Percentiles rank a stretch among this genome's conserved stretches.
phyloP scores from a whole-genome alignment of 805 yeast species.

The Kodamaea laetipori region DNA sequence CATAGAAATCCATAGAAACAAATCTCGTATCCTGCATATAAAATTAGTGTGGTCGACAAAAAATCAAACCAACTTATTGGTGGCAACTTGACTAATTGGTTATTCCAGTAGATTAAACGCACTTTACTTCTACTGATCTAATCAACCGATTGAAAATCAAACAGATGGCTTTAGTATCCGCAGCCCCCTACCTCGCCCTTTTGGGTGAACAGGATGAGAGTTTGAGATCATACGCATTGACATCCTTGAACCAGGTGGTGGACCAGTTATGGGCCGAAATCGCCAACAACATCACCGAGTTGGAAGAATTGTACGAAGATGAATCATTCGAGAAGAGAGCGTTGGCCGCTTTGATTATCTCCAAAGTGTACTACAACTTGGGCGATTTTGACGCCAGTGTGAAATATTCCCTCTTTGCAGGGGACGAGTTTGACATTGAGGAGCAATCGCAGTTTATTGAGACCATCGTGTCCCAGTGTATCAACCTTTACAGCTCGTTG shows the following conservation, averaged over 20 bases:
- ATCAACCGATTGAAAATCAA: background rate
- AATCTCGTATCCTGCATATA: background rate
- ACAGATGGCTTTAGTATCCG: conserved; percentile 68
- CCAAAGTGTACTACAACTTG: conserved; percentile 86
- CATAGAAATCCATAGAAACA: no score
- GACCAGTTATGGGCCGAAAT: conserved; percentile 97
- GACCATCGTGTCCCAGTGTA: conserved; percentile 91
- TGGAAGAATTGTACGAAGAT: conserved; percentile 92
- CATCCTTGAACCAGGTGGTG: conserved; percentile 76
- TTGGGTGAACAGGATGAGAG: conserved; percentile 77
- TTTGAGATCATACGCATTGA: conserved; percentile 81
- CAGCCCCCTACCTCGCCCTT: conserved; percentile 90
- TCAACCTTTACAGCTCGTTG: conserved; percentile 72
- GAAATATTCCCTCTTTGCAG: conserved; percentile 84
- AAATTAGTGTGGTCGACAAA: background rate
- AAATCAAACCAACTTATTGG: conserved; percentile 1
- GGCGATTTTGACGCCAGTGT: conserved; percentile 94
- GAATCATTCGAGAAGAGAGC: conserved; percentile 69
- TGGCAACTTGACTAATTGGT: background rate
- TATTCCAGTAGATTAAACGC: background rate
- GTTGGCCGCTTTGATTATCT: conserved; percentile 88
- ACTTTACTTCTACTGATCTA: background rate
- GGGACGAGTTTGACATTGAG: conserved; percentile 70
- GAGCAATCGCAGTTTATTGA: conserved; percentile 85
- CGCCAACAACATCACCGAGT: conserved; percentile 82